phyloP scores from a whole-genome alignment of 306 rosid species.

The Vachellia collinsii region DNA sequence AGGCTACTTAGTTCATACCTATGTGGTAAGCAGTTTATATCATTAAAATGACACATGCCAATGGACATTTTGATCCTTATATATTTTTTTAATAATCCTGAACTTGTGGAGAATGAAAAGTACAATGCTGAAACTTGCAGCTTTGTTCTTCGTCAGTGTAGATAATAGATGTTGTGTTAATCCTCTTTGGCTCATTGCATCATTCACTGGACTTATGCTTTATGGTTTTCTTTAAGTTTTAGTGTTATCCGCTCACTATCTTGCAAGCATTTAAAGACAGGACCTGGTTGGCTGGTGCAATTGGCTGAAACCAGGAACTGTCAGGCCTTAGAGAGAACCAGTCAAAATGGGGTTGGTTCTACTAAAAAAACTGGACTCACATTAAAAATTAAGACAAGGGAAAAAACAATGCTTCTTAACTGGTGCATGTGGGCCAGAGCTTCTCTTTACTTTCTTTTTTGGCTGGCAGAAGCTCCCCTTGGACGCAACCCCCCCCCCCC shows the following conservation, averaged over 20 bases:
- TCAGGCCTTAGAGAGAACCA: too few species aligned
- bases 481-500: too few species aligned
- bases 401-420: too few species aligned
- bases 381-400: too few species aligned
- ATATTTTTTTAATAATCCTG: background rate
- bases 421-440: too few species aligned
- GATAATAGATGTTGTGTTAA: background rate
- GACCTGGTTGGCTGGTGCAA: too few species aligned
- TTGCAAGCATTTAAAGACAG: too few species aligned
- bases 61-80: background rate
- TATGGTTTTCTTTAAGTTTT: background rate
- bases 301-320: too few species aligned
- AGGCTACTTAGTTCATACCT: background rate
- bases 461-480: too few species aligned
- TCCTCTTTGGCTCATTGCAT: background rate
- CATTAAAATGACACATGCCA: background rate
- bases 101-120: background rate
- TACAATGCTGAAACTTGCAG: slow-evolving; percentile 6
- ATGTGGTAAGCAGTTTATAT: background rate
- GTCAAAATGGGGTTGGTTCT: too few species aligned
- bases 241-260: background rate
- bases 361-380: too few species aligned
- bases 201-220: background rate
- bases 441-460: too few species aligned
- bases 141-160: background rate